Base-by-base conservation (phyloP, 345 rosid species). In the Leavenworthia alabamica region DNA sequence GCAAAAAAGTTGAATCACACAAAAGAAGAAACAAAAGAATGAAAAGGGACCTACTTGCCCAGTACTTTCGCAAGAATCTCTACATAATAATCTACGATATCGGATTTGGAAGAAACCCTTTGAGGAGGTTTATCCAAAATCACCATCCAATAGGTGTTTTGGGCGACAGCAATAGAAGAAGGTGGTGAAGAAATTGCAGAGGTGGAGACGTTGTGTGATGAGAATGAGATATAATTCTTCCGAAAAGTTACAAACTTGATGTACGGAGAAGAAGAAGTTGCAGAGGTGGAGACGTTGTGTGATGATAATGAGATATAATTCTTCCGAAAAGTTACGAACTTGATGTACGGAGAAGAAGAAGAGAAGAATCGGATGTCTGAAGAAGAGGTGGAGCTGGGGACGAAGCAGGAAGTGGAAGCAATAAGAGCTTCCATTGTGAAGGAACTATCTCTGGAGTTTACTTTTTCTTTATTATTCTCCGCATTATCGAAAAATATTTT, bases 71-170 rank as follows among this genome's bases (percentile, higher is more conserved):
- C 53, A 3, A 90, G 81, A 45, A 86, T 68, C 44, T 40, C 32
- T 48, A 83, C 87, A 67, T 78, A 87, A 80, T 80, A 90, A 76
- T 90, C 75, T 16, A 83, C 66, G 29, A 79, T 66, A 26, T 78
- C 81, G 16, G 79, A 73, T 67, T 81, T 82, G 37, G 86, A 77
- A 73, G 53, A 55, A 35, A 77, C 60, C 51, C 74, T 51, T 28
- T 60, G 72, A 0, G 87, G 83, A 19, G 87, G 89, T 29, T 52
- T 66, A 27, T 81, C 85, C 80, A 81, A 66, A 22, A 83, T 64
- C 46, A 85, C 93, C 83, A 78, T 76, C 97, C 89, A 90, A 39
- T 78, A 80, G 45, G 57, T 53, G 39, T 48, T 53, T 10, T 32
- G 14, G 15, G 70, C 16, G 7, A 77, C 62, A 64, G 71, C 8